Evolutionary conservation across 768 basidiomycete genomes (phyloP).

Genomic region (Kwoniella sp.): DNA sequence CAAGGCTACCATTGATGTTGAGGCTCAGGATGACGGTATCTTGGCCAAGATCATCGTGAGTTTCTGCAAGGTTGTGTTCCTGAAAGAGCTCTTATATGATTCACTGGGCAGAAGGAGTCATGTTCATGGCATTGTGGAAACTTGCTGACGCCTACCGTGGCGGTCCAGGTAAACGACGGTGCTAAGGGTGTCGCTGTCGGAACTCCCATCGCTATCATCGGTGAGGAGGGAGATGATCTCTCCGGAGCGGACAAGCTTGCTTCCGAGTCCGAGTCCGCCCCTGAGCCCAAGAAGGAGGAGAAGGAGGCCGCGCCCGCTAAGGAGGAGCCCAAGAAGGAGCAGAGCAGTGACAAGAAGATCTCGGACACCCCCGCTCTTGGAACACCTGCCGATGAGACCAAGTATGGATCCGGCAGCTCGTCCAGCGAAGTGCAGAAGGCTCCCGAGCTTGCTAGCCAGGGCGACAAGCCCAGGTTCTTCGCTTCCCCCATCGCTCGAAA

Average conservation of each 20-base stretch:
- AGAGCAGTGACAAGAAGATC: conserved; percentile 56
- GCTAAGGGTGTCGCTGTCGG: conserved; percentile 86
- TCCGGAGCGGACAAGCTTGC: conserved; percentile 77
- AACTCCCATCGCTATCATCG: conserved; percentile 83
- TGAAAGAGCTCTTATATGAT: no score
- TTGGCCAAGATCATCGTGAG: conserved; percentile 94
- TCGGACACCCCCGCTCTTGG: conserved; percentile 42
- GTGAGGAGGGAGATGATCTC: conserved; percentile 92
- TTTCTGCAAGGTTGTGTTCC: no score
- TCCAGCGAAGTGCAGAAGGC: conserved; percentile 42
- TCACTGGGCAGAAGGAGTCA: background rate
- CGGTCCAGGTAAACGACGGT: conserved; percentile 72
- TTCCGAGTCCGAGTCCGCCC: conserved; percentile 60
- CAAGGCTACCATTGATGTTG: conserved; percentile 99
- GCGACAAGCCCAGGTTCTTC: conserved; percentile 64
- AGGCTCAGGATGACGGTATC: conserved; percentile 96
- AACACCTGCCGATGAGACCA: conserved; percentile 66
- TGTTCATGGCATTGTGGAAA: background rate
- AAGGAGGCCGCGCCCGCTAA: conserved; percentile 58
- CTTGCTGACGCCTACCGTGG: background rate
- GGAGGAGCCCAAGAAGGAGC: conserved; percentile 60
- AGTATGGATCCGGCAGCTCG: conserved; percentile 46
- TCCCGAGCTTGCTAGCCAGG: conserved; percentile 37
- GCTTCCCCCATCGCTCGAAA: conserved; percentile 96
- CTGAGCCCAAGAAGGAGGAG: conserved; percentile 53